Conservation (phyloP, 2,329 filamentous ascomycete species). For the Epichloe uncinata region DNA sequence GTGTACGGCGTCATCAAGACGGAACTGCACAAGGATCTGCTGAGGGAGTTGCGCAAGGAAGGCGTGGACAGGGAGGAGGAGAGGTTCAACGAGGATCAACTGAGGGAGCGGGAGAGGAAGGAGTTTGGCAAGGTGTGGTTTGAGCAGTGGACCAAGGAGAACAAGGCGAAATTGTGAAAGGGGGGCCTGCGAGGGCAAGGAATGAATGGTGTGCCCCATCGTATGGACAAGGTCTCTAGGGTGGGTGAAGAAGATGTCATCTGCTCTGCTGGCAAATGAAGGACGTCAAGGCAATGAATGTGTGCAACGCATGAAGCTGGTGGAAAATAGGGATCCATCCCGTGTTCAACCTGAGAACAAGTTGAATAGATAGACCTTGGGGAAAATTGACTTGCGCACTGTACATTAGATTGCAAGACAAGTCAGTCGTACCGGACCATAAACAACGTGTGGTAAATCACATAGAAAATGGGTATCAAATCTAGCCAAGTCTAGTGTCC, state of each 20-base stretch:
- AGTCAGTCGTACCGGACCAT: neutral
- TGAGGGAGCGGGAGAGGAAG: conserved; percentile 26
- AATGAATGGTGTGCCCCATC: no score
- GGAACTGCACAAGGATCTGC: conserved; percentile 59
- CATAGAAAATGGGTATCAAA: conserved; percentile 10
- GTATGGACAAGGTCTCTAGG: no score
- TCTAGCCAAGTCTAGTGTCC: conserved; percentile 8
- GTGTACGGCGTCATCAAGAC: conserved; percentile 60
- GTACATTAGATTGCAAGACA: neutral
- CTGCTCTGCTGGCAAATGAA: no score
- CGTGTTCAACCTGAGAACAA: no score
- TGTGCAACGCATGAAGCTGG: no score
- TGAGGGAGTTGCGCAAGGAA: conserved; percentile 42
- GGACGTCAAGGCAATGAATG: no score
- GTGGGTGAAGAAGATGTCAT: no score
- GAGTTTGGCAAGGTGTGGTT: conserved; percentile 33
- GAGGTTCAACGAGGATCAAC: conserved; percentile 28
- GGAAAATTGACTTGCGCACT: neutral
- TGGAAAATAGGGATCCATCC: no score
- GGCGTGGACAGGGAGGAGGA: conserved; percentile 36
- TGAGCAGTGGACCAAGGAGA: conserved; percentile 33
- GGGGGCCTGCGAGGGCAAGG: neutral
- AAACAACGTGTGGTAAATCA: conserved; percentile 4
- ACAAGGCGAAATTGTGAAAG: conserved; percentile 24
- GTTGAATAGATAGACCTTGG: neutral